Conservation (phyloP, 2,329 filamentous ascomycete species). For the Hypoxylon sp. region DNA sequence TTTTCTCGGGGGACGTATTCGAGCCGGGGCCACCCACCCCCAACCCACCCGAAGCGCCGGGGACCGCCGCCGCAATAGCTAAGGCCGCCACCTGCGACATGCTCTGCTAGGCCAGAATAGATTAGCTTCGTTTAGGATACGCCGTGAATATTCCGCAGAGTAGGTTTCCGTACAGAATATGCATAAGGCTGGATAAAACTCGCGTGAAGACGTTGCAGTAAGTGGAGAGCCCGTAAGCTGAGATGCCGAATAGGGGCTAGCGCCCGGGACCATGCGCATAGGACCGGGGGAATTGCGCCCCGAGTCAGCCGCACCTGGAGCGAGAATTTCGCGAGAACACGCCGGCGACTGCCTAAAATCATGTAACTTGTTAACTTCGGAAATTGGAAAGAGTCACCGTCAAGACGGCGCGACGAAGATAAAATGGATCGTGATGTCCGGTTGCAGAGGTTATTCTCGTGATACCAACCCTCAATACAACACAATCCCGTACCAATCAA, state of each 20-base stretch:
- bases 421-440: background rate
- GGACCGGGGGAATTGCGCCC: conserved; percentile 31
- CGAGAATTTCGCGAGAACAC: conserved; percentile 35
- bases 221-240: conserved; percentile 21
- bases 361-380: background rate
- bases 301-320: conserved; percentile 23
- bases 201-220: background rate
- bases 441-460: background rate
- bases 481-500: background rate
- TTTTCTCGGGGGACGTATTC: conserved; percentile 42
- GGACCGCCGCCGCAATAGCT: conserved; percentile 9
- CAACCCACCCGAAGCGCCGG: background rate
- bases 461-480: background rate
- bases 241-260: conserved; percentile 13
- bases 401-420: background rate
- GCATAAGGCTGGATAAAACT: background rate
- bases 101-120: background rate
- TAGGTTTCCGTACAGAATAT: background rate
- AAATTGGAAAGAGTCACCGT: background rate
- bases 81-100: conserved; percentile 32
- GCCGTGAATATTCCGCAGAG: background rate
- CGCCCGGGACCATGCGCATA: background rate
- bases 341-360: background rate
- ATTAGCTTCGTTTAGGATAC: conserved; percentile 1
- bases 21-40: conserved; percentile 10